A percentile compares a stretch with the other conserved stretches of the same genome.
Conservation (phyloP, 805 yeast species). For the Saccharomycopsis microspora region DNA sequence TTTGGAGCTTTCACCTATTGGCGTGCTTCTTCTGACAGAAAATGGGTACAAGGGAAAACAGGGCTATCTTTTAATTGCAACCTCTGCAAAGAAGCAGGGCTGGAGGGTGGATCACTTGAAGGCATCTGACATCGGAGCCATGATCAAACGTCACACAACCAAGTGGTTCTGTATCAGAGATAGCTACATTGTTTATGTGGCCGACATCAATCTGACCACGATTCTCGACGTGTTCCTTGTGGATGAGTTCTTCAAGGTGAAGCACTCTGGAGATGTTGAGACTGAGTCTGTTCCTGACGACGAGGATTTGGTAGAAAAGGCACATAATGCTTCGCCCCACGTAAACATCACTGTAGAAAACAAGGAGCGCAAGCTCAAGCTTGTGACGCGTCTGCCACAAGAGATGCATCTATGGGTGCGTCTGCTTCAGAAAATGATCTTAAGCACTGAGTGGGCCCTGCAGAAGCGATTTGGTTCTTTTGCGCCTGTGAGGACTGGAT, state of each 20-base stretch:
- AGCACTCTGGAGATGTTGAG: constrained; percentile 29
- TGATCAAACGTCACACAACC: constrained; percentile 82
- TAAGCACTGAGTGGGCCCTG: constrained; percentile 60
- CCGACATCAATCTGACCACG: constrained; percentile 75
- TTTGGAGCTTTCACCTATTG: constrained; percentile 81
- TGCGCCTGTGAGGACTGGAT: constrained; percentile 82
- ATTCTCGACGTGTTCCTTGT: constrained; percentile 87
- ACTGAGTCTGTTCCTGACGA: constrained; percentile 14
- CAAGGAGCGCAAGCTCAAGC: constrained; percentile 64
- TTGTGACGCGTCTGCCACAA: constrained; percentile 55
- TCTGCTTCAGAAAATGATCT: constrained; percentile 60
- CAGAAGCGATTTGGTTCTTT: constrained; percentile 74
- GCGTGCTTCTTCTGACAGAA: constrained; percentile 75
- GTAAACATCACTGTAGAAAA: constrained; percentile 52
- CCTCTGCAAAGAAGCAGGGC: constrained; percentile 82
- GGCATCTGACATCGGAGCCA: constrained; percentile 66
- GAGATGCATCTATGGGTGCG: constrained; percentile 66
- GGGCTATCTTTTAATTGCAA: constrained; percentile 70
- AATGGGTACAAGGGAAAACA: constrained; percentile 78
- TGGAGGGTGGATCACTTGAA: constrained; percentile 91
- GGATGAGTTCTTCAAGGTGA: constrained; percentile 61
- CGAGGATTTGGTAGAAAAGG: constrained; percentile 26
- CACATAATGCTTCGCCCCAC: constrained; percentile 26
- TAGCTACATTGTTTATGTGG: constrained; percentile 76
- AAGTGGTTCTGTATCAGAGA: constrained; percentile 88